phyloP scores from a whole-genome alignment of 2,329 filamentous ascomycete species.

The Fusarium subglutinans region DNA sequence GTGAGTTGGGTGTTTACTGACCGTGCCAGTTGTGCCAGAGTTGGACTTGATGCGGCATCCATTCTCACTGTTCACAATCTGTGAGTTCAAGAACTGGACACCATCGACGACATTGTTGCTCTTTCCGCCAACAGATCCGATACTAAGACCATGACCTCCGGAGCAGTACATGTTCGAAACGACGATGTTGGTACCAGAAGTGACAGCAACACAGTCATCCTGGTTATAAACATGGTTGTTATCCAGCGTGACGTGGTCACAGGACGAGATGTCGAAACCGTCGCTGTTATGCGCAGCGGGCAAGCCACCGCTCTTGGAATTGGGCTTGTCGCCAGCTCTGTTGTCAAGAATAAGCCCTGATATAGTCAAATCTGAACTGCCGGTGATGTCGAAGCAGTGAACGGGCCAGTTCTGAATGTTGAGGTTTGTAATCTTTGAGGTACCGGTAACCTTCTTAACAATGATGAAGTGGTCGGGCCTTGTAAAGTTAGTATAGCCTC shows the following conservation, averaged over 20 bases:
- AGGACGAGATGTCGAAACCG: slow-evolving; percentile 65
- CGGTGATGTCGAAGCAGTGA: slow-evolving; percentile 52
- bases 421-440: slow-evolving; percentile 48
- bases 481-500: fast-evolving
- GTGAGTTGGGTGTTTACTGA: fast-evolving
- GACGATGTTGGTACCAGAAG: slow-evolving; percentile 51
- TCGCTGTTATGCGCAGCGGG: slow-evolving; percentile 60
- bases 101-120: slow-evolving; percentile 60
- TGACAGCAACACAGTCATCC: slow-evolving; percentile 67
- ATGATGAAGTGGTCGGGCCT: neutral
- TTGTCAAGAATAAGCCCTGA: slow-evolving; percentile 52
- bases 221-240: slow-evolving; percentile 65
- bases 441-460: neutral
- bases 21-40: slow-evolving; percentile 44
- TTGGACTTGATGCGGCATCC: slow-evolving; percentile 41
- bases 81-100: slow-evolving; percentile 58
- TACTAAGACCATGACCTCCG: slow-evolving; percentile 53
- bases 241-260: slow-evolving; percentile 58
- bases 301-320: slow-evolving; percentile 33
- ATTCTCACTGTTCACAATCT: slow-evolving; percentile 44
- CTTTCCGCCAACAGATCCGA: slow-evolving; percentile 55
- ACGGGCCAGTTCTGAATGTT: slow-evolving; percentile 53
- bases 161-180: slow-evolving; percentile 44
- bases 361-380: slow-evolving; percentile 46
- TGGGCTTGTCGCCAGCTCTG: slow-evolving; percentile 44